Conservation (phyloP, 495 filamentous ascomycete species). For the Monascus purpureus region DNA sequence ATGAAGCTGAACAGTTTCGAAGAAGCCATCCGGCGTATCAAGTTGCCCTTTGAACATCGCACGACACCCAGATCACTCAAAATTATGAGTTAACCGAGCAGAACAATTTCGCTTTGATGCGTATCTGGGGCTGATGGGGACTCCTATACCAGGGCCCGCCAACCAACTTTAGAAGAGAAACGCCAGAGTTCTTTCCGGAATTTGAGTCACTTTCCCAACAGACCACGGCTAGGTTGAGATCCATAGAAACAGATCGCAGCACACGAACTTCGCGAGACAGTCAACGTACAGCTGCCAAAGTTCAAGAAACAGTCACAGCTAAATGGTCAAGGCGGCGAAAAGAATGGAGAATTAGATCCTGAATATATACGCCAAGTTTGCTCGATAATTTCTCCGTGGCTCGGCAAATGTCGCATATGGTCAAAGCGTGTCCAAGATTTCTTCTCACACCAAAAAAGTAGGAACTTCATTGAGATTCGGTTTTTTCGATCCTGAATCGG, state of each 20-base stretch:
- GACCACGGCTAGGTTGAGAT: constrained; percentile 5
- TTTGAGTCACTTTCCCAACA: constrained; percentile 27
- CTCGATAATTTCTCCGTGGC: too few relatives aligned
- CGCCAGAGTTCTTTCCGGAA: constrained; percentile 26
- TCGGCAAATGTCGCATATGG: too few relatives aligned
- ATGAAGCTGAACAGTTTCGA: too few relatives aligned
- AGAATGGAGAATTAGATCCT: too few relatives aligned
- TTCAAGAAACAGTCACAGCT: constrained; percentile 13
- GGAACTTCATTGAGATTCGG: constrained; percentile 31
- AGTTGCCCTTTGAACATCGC: constrained; percentile 19
- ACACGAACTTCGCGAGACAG: constrained; percentile 26
- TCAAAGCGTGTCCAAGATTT: too few relatives aligned
- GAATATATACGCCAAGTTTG: too few relatives aligned
- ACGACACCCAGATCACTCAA: constrained; percentile 17
- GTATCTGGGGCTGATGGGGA: neutral
- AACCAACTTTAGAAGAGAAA: constrained; percentile 32
- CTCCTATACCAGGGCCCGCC: constrained; percentile 20
- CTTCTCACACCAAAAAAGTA: constrained; percentile 34
- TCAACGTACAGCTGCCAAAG: constrained; percentile 18
- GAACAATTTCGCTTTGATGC: neutral
- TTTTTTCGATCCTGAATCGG: constrained; percentile 15
- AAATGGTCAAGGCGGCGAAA: too few relatives aligned
- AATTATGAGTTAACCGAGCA: constrained; percentile 17
- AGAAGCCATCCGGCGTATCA: constrained; percentile 23
- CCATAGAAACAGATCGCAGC: constrained; percentile 23